A percentile compares a stretch with the other conserved stretches of the same genome.
These are phyloP conservation scores for Epithemia pelagica DNA, from an alignment of 108 stramenopile species.

Conservation along the genomic window DNA sequence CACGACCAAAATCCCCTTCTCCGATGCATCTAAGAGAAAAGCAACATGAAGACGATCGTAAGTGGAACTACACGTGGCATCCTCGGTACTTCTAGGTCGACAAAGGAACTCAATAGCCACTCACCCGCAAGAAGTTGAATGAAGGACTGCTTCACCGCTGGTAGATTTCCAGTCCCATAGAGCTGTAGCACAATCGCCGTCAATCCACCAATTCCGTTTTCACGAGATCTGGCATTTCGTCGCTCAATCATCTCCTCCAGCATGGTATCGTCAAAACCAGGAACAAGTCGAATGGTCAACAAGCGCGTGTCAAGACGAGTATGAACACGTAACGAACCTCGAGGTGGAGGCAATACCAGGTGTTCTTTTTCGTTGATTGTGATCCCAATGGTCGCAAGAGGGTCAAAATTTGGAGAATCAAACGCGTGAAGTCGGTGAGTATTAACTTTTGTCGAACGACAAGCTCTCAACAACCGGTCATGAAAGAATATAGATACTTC, in stretches of 20 bases:
- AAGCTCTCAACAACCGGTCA: slow-evolving; percentile 83
- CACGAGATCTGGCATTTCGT: slow-evolving; percentile 29
- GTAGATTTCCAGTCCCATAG: slow-evolving; percentile 95
- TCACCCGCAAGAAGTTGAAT: slow-evolving; percentile 51
- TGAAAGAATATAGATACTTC: slow-evolving; percentile 96
- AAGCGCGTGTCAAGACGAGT: slow-evolving; percentile 85
- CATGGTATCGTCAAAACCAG: slow-evolving; percentile 91
- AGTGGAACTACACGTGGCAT: too few species aligned
- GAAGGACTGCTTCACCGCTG: slow-evolving; percentile 67
- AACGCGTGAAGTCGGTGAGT: slow-evolving; percentile 84
- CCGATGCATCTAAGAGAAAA: slow-evolving; percentile 64
- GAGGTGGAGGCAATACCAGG: slow-evolving; percentile 65
- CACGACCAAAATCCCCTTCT: slow-evolving; percentile 79
- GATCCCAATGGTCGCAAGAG: slow-evolving; percentile 88
- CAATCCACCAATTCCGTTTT: slow-evolving; percentile 12
- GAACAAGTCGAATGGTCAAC: slow-evolving; percentile 78
- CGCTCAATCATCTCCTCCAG: slow-evolving; percentile 47
- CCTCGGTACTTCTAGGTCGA: too few species aligned
- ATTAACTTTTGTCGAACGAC: slow-evolving; percentile 84
- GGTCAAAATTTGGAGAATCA: slow-evolving; percentile 90
- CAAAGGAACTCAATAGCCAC: too few species aligned
- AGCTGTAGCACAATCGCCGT: slow-evolving; percentile 87
- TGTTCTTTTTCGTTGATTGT: slow-evolving; percentile 71
- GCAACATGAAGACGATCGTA: too few species aligned
- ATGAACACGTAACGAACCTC: slow-evolving; percentile 76